Evolutionary conservation across 2,329 filamentous ascomycete genomes (phyloP).

Genomic region (Plenodomus lindquistii): DNA sequence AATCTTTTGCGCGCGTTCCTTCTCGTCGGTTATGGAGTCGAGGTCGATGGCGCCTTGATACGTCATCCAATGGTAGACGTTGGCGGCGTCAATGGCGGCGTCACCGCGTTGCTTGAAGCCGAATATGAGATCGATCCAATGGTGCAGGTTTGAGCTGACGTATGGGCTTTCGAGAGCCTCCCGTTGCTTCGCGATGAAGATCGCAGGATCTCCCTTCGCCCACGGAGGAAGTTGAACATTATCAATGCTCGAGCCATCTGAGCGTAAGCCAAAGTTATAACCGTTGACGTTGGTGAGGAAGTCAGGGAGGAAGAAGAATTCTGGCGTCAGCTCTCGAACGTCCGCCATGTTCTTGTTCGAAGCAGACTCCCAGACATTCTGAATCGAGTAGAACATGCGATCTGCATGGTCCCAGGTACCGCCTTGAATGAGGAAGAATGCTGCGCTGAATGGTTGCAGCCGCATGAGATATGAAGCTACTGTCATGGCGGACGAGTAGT

Average conservation of each 20-base stretch:
- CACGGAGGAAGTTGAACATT: constrained; percentile 89
- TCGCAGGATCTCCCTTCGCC: constrained; percentile 94
- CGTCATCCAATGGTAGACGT: constrained; percentile 94
- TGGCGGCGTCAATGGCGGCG: constrained; percentile 85
- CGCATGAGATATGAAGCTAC: constrained; percentile 95
- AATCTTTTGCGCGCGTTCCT: constrained; percentile 85
- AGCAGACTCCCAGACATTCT: constrained; percentile 87
- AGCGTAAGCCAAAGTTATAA: constrained; percentile 92
- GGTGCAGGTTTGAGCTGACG: constrained; percentile 84
- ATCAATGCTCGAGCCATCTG: constrained; percentile 77
- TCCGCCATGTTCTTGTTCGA: constrained; percentile 90
- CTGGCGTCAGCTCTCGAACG: constrained; percentile 90
- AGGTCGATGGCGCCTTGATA: constrained; percentile 93
- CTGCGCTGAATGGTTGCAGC: constrained; percentile 93
- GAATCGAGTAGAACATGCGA: constrained; percentile 89
- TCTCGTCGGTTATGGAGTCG: constrained; percentile 84
- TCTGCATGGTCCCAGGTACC: constrained; percentile 96
- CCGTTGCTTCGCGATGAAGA: constrained; percentile 95
- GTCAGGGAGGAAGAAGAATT: constrained; percentile 96
- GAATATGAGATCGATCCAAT: constrained; percentile 96
- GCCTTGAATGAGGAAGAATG: constrained; percentile 92
- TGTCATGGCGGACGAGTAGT: constrained; percentile 99
- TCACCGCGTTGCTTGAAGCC: constrained; percentile 93
- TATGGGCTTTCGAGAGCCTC: constrained; percentile 93
- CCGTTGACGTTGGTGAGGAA: constrained; percentile 92